A percentile compares a stretch with the other conserved stretches of the same genome.
These are phyloP conservation scores for Neopestalotiopsis clavispora DNA, from an alignment of 2,329 filamentous ascomycete species.

Conservation along the genomic window DNA sequence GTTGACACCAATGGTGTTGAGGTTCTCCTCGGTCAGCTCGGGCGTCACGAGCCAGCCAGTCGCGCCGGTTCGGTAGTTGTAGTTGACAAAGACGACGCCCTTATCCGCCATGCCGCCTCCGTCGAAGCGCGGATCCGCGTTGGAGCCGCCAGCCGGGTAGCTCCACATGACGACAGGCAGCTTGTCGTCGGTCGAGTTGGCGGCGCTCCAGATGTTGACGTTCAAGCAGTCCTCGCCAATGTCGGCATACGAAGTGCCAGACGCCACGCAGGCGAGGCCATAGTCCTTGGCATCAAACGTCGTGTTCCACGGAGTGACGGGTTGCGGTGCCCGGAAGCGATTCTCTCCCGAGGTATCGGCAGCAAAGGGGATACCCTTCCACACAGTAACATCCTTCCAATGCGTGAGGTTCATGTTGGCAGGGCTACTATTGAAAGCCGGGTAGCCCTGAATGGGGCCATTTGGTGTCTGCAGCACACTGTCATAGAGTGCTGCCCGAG, in stretches of 20 bases:
- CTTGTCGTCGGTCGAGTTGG: constrained; percentile 24
- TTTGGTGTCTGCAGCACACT: constrained; percentile 23
- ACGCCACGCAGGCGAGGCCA: constrained; percentile 29
- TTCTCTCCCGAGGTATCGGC: constrained; percentile 23
- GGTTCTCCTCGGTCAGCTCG: constrained; percentile 28
- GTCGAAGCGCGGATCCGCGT: constrained; percentile 26
- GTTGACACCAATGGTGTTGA: constrained; percentile 22
- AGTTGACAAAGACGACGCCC: constrained; percentile 28
- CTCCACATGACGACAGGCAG: constrained; percentile 29
- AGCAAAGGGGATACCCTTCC: constrained; percentile 32
- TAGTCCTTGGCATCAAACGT: constrained; percentile 24
- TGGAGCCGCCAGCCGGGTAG: constrained; percentile 19
- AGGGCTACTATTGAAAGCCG: constrained; percentile 26
- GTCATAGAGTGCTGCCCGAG: constrained; percentile 24
- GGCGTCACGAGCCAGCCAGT: constrained; percentile 32
- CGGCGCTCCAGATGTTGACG: constrained; percentile 28
- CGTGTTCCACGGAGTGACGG: constrained; percentile 19
- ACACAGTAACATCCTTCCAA: constrained; percentile 27
- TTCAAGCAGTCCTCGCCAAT: constrained; percentile 28
- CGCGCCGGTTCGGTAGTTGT: constrained; percentile 29
- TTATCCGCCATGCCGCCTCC: constrained; percentile 27
- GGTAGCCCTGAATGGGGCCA: constrained; percentile 25
- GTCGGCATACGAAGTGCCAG: constrained; percentile 16
- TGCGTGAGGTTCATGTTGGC: constrained; percentile 22
- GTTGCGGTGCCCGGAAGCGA: constrained; percentile 23